phyloP scores from a whole-genome alignment of 2,329 filamentous ascomycete genomes.

The Trichoderma arundinaceum region DNA sequence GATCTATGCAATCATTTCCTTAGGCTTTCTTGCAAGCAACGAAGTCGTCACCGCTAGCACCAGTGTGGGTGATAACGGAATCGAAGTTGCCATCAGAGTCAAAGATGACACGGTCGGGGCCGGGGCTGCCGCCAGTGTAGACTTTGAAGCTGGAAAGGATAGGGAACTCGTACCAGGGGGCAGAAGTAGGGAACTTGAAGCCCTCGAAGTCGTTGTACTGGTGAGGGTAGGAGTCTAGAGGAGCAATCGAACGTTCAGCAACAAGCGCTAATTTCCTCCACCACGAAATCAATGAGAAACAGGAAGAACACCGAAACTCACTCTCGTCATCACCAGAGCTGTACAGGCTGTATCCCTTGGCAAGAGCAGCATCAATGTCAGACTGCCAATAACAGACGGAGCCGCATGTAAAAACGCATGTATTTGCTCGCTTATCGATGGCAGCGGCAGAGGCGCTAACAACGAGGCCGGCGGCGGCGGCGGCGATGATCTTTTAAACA shows the following conservation, averaged over 20 bases:
- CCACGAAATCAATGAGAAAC: not conserved
- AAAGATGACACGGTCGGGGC: slow-evolving; percentile 69
- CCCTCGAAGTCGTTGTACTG: slow-evolving; percentile 49
- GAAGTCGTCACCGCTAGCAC: slow-evolving; percentile 71
- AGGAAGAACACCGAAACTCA: not conserved
- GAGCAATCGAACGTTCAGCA: slow-evolving; percentile 6
- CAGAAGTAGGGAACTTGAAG: slow-evolving; percentile 43
- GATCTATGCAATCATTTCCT: not conserved
- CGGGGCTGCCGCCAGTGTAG: slow-evolving; percentile 55
- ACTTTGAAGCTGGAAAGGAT: slow-evolving; percentile 41
- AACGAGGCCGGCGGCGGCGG: slow-evolving; percentile 25
- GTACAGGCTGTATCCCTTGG: slow-evolving; percentile 21
- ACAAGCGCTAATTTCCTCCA: not conserved
- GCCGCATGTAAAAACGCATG: slow-evolving; percentile 30
- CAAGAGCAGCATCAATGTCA: slow-evolving; percentile 25
- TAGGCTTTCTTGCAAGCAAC: slow-evolving; percentile 57
- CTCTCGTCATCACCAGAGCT: not conserved
- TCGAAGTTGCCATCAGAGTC: slow-evolving; percentile 61
- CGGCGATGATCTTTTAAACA: not conserved
- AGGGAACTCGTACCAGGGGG: slow-evolving; percentile 50
- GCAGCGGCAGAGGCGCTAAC: slow-evolving; percentile 27
- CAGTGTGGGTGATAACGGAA: slow-evolving; percentile 72
- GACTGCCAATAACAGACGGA: slow-evolving; percentile 30
- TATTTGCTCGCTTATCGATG: slow-evolving; percentile 10
- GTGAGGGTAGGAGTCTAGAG: slow-evolving; percentile 44